Conservation (phyloP, 768 basidiomycete genomes). For the Xerocomellus dryophilus region DNA sequence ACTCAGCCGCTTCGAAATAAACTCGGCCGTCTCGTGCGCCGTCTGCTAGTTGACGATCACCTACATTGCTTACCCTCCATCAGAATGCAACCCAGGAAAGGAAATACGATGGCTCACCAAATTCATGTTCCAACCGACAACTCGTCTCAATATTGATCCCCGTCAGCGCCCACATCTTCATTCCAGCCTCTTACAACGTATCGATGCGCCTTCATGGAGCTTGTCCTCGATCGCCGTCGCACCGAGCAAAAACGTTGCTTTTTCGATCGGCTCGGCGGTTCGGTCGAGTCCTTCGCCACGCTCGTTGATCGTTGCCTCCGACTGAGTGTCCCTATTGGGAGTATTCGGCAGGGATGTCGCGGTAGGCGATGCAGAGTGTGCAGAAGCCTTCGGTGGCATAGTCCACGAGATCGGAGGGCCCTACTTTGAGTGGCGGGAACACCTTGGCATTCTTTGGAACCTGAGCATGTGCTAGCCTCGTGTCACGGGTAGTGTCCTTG, state of each 20-base stretch:
- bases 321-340: slow-evolving; percentile 88
- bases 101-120: slow-evolving; percentile 29
- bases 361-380: slow-evolving; percentile 75
- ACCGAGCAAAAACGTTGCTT: slow-evolving; percentile 89
- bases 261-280: slow-evolving; percentile 94
- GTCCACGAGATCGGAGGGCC: slow-evolving; percentile 42
- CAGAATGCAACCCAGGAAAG: too few relatives aligned
- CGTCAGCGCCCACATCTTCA: slow-evolving; percentile 99
- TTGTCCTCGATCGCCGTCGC: slow-evolving; percentile 99
- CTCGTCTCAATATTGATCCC: slow-evolving; percentile 99
- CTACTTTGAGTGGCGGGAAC: too few relatives aligned
- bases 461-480: too few relatives aligned
- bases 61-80: slow-evolving; percentile 2
- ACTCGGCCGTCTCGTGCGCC: slow-evolving; percentile 76
- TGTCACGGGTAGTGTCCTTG: too few relatives aligned
- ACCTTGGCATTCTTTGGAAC: too few relatives aligned
- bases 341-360: slow-evolving; percentile 95
- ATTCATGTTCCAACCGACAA: slow-evolving; percentile 94
- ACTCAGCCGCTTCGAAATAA: slow-evolving; percentile 80
- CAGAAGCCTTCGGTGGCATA: slow-evolving; percentile 96
- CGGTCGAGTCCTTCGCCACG: slow-evolving; percentile 92
- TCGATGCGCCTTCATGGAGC: slow-evolving; percentile 96
- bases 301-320: slow-evolving; percentile 92
- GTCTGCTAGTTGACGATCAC: slow-evolving; percentile 95
- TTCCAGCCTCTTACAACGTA: slow-evolving; percentile 95